Conservation (phyloP, 441 rosid genomes). For the Viola pubescens region DNA sequence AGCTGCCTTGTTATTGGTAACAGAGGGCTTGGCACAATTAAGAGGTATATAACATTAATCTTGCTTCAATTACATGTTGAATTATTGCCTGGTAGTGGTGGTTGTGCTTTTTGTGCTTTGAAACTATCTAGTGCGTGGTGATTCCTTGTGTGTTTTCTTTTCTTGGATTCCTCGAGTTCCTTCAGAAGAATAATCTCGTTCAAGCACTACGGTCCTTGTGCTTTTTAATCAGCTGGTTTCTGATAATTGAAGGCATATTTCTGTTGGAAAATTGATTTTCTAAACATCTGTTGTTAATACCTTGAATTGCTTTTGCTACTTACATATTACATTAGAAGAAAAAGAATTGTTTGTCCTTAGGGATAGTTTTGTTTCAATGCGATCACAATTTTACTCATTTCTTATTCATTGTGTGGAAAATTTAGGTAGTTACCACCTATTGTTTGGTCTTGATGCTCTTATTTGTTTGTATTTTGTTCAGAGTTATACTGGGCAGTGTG, state of each 20-base stretch:
- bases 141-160: not conserved
- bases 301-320: not conserved
- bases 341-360: not conserved
- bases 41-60: conserved; percentile 39
- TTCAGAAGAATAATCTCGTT: not conserved
- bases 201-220: not conserved
- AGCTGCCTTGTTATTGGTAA: not conserved
- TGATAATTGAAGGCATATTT: not conserved
- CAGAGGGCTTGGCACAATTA: conserved; percentile 10
- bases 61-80: not conserved
- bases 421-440: not conserved
- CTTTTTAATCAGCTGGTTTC: too few species aligned
- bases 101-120: not conserved
- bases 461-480: conserved; percentile 21
- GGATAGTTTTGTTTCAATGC: not conserved
- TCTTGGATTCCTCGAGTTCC: not conserved
- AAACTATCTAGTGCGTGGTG: not conserved
- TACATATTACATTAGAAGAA: too few species aligned
- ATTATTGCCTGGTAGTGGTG: not conserved
- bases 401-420: too few species aligned
- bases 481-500: conserved; percentile 88
- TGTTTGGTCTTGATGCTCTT: not conserved
- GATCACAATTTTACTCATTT: not conserved
- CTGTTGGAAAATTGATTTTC: not conserved
- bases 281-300: not conserved